These are phyloP conservation scores for Eimeria praecox DNA, from an alignment of 169 alveolate genomes.

Conservation along the genomic window DNA sequence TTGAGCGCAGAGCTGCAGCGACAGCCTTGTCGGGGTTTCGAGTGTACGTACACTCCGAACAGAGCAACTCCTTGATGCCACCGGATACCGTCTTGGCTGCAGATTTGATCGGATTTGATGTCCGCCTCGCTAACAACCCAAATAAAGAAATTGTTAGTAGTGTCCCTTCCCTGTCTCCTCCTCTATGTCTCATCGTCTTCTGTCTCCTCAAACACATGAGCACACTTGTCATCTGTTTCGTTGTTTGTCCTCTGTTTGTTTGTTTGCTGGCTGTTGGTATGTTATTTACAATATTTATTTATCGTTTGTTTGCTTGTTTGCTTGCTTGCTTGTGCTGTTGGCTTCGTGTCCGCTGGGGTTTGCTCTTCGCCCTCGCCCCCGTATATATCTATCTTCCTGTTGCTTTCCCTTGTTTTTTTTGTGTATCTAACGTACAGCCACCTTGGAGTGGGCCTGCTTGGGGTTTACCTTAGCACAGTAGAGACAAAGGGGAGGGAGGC, in stretches of 20 bases:
- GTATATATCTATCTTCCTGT: too few species aligned
- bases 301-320: background rate
- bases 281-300: too few species aligned
- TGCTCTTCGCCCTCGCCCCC: too few species aligned
- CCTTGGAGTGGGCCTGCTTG: too few species aligned
- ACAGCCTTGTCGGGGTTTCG: constrained; percentile 29
- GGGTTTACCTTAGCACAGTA: too few species aligned
- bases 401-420: too few species aligned
- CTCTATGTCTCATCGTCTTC: too few species aligned
- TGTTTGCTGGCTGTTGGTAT: too few species aligned
- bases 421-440: too few species aligned
- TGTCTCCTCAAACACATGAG: background rate
- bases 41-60: constrained; percentile 23
- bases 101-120: constrained; percentile 27
- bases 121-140: background rate
- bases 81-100: constrained; percentile 53
- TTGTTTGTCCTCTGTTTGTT: background rate
- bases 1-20: constrained; percentile 33
- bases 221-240: background rate
- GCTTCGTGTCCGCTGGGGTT: background rate
- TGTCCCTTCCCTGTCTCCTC: background rate
- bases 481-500: too few species aligned
- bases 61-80: constrained; percentile 14
- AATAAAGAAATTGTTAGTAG: background rate
- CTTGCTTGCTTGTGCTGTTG: background rate